A percentile compares a stretch with the other conserved stretches of the same genome.
phyloP scores from a whole-genome alignment of 352 stramenopile species.

The Paralagenidium karlingii region DNA sequence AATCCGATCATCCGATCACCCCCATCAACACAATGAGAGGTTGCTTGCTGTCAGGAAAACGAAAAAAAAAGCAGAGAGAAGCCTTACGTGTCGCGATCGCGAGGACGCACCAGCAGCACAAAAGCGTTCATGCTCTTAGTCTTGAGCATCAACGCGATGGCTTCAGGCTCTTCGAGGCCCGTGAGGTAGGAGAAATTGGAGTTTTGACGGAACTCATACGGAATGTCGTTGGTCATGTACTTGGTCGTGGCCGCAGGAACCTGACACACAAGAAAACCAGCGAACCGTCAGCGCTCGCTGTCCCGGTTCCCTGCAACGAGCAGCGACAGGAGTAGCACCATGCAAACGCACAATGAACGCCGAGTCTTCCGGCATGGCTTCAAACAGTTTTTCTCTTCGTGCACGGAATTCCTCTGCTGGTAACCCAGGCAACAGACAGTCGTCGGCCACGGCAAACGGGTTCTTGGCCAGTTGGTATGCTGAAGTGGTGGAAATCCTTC shows the following conservation, averaged over 20 bases:
- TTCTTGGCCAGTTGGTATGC: too few species aligned
- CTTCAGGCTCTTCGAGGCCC: conserved; percentile 63
- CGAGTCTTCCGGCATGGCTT: conserved; percentile 50
- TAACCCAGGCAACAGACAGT: conserved; percentile 7
- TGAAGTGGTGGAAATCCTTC: too few species aligned
- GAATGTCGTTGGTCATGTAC: conserved; percentile 82
- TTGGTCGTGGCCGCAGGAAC: conserved; percentile 57
- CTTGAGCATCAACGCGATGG: conserved; percentile 67
- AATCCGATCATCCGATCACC: not conserved
- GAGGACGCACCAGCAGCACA: conserved; percentile 63
- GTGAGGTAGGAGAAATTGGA: conserved; percentile 81
- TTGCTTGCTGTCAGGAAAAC: too few species aligned
- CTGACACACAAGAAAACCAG: conserved; percentile 4
- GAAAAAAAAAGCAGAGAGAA: not conserved
- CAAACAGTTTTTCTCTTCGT: conserved; percentile 45
- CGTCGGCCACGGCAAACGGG: not conserved
- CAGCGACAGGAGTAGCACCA: not conserved
- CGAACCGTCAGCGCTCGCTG: not conserved
- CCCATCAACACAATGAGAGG: too few species aligned
- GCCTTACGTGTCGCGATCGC: conserved; percentile 43
- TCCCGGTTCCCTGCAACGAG: not conserved
- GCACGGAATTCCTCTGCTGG: conserved; percentile 47
- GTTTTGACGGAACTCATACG: conserved; percentile 80
- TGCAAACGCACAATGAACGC: conserved; percentile 39
- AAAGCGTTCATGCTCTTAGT: conserved; percentile 41